Conservation (phyloP, 2,329 filamentous ascomycete species). For the Plectosphaerella sp. region DNA sequence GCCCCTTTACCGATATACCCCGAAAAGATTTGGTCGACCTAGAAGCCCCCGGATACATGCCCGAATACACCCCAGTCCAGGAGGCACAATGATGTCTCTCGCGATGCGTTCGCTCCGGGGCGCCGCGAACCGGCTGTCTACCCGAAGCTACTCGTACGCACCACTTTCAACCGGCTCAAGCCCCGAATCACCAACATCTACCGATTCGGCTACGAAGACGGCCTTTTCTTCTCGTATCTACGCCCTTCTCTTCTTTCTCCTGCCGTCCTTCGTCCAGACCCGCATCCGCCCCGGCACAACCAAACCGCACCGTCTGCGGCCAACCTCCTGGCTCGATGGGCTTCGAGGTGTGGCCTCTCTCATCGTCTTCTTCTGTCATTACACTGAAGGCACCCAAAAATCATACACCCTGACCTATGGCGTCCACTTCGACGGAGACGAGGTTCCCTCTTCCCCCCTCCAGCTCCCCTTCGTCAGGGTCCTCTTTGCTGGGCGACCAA, state of each 20-base stretch:
- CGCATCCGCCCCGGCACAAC: constrained; percentile 17
- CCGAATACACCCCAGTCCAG: background rate
- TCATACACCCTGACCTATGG: constrained; percentile 29
- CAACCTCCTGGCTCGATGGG: constrained; percentile 44
- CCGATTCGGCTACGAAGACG: background rate
- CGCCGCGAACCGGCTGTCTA: constrained; percentile 9
- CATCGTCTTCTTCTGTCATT: constrained; percentile 43
- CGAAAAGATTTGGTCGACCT: no score
- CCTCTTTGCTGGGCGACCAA: constrained; percentile 37
- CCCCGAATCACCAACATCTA: constrained; percentile 5
- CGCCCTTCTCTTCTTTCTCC: constrained; percentile 16
- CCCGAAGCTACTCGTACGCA: constrained; percentile 5
- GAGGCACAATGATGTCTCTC: constrained; percentile 9
- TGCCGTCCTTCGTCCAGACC: constrained; percentile 25
- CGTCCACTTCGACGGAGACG: constrained; percentile 22
- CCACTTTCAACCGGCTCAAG: constrained; percentile 1
- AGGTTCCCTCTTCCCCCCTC: constrained; percentile 24
- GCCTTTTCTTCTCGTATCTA: constrained; percentile 5
- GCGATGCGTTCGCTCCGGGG: constrained; percentile 11
- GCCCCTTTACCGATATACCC: no score
- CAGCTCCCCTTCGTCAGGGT: constrained; percentile 41
- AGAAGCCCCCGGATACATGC: background rate
- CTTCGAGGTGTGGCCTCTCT: constrained; percentile 44
- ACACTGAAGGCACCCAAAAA: constrained; percentile 34
- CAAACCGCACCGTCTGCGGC: constrained; percentile 22